phyloP scores from a whole-genome alignment of 768 basidiomycete genomes.

The Phanerochaete carnosa region DNA sequence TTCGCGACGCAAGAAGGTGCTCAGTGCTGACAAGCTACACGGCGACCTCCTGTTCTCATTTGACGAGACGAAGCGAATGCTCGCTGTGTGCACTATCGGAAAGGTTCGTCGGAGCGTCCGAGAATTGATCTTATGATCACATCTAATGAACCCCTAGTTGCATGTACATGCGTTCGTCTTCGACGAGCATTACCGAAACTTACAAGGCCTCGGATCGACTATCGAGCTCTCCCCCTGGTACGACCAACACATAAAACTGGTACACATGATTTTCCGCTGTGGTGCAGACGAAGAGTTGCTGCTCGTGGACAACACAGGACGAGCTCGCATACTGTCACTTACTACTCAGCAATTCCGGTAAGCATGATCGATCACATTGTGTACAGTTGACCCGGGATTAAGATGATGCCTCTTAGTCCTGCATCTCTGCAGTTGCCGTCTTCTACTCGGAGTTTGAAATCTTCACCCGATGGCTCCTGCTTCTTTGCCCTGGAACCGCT shows the following conservation, averaged over 20 bases:
- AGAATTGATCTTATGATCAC: too few species aligned
- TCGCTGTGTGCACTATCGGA: conserved; percentile 41
- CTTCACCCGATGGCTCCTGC: conserved; percentile 56
- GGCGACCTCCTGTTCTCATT: conserved; percentile 43
- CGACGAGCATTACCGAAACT: conserved; percentile 39
- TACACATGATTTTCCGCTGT: conserved; percentile 39
- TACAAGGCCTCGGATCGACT: conserved; percentile 39
- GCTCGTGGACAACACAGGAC: conserved; percentile 41
- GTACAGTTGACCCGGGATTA: background rate
- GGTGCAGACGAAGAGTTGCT: conserved; percentile 49
- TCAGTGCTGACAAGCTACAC: conserved; percentile 47
- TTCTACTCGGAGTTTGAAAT: conserved; percentile 34
- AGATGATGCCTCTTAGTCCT: conserved; percentile 30
- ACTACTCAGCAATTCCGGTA: conserved; percentile 54
- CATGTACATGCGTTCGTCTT: conserved; percentile 44
- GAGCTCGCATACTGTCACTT: conserved; percentile 51
- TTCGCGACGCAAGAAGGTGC: conserved; percentile 22
- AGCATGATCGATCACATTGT: background rate
- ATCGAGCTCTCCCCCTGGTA: conserved; percentile 46
- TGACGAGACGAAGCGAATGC: conserved; percentile 48
- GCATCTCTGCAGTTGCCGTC: conserved; percentile 38
- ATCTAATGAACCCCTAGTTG: conserved; percentile 17
- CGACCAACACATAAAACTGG: conserved; percentile 24
- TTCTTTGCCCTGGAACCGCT: conserved; percentile 33
- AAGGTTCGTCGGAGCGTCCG: too few species aligned